Base-by-base conservation (phyloP, 768 basidiomycete species). In the Erythrobasidium yunnanense region DNA sequence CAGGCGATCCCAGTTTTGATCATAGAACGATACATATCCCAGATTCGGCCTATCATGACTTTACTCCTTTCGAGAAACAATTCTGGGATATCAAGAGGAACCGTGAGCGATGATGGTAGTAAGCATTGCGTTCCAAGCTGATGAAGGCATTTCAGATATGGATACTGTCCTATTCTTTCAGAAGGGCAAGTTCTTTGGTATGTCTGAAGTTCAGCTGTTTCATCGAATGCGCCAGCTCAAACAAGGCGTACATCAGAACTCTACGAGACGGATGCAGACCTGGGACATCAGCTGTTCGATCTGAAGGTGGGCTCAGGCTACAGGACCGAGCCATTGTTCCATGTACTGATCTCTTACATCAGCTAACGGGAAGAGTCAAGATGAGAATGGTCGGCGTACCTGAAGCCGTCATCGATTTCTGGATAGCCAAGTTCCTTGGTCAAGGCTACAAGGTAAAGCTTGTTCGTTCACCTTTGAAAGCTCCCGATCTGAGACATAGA, bases 301-400 rank as follows among this genome's bases (percentile, higher is more conserved):
- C 78, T 99, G 65, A 97, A 99, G 72, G n/a, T 63, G 13, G 13
- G 22, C 7, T 8, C 25, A 13, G 11, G 49, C 49, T 51, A 18
- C 11, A 51, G 49, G 8, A 51, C 25, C 11, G 49, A 8, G 17
- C 13, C 17, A 11, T 8, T 8, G 7, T 8, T 11, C 25, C 23
- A 23, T 25, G 17, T 18, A 18, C 49, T 51, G 8, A 8, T 25
- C 8, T 23, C 38, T n/a, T 42, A 46, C 47, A 4, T 23, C 25
- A 55, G 54, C 70, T 80, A 30, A 80, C 79, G 0, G 78, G 85
- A 62, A 80, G 95, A 68, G 95, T 97, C 50, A 97, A 97, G 77
- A 99, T 99, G 95, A 90, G 86, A 68, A 99, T 99, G 93, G 93
- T 88, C 42, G 95, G 95, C 35, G 92, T 97, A 4, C 95, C 95